Conservation (phyloP, 2,329 filamentous ascomycete species). For the Trichophyton simii region DNA sequence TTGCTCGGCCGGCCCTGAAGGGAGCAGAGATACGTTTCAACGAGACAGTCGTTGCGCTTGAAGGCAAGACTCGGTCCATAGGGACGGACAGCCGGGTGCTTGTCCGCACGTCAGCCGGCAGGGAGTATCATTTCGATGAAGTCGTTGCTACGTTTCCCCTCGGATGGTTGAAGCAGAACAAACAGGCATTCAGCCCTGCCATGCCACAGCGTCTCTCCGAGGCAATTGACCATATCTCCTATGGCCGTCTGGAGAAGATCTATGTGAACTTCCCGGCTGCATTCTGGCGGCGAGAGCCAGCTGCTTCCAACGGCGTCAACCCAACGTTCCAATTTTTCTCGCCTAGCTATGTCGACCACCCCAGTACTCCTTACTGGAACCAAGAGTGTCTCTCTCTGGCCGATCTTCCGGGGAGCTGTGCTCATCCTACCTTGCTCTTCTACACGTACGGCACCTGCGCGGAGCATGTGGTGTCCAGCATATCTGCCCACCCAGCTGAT, state of each 20-base stretch:
- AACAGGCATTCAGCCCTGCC: conserved; percentile 32
- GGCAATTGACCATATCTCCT: conserved; percentile 38
- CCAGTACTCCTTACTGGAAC: conserved; percentile 55
- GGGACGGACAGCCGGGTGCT: conserved; percentile 30
- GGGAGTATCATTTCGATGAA: conserved; percentile 36
- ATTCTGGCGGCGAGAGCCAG: conserved; percentile 49
- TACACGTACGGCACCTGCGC: conserved; percentile 41
- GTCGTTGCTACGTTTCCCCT: conserved; percentile 42
- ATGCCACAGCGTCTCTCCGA: conserved; percentile 31
- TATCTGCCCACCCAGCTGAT: conserved; percentile 22
- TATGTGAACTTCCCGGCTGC: conserved; percentile 59
- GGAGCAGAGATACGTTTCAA: conserved; percentile 39
- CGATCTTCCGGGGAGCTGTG: conserved; percentile 43
- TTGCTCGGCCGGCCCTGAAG: conserved; percentile 38
- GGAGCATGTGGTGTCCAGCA: conserved; percentile 26
- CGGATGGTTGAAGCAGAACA: conserved; percentile 42
- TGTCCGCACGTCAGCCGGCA: conserved; percentile 28
- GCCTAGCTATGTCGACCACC: conserved; percentile 52
- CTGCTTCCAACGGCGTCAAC: conserved; percentile 4
- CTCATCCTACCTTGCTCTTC: conserved; percentile 76
- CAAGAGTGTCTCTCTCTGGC: conserved; percentile 69
- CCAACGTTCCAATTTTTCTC: conserved; percentile 63
- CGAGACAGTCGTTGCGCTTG: conserved; percentile 31
- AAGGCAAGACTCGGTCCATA: conserved; percentile 17
- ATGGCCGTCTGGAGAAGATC: conserved; percentile 37